Conservation (phyloP, 805 yeast genomes). For the Wickerhamomyces canadensis region DNA sequence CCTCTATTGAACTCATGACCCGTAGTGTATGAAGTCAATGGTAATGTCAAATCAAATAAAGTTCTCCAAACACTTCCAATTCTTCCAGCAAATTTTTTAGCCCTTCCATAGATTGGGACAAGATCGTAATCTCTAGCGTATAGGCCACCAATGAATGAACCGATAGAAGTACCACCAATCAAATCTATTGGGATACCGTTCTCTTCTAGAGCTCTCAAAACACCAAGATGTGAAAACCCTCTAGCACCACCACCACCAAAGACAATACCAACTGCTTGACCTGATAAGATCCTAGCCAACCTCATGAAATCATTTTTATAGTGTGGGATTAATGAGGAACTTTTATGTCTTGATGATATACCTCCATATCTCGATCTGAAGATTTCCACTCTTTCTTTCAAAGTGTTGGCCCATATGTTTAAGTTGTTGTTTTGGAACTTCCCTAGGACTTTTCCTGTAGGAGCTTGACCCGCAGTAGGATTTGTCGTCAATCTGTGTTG, state of each 20-base stretch:
- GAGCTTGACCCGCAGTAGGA: slow-evolving; percentile 8
- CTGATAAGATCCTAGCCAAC: slow-evolving; percentile 82
- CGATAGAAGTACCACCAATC: slow-evolving; percentile 95
- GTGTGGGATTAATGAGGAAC: slow-evolving; percentile 29
- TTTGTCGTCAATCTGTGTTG: slow-evolving; percentile 10
- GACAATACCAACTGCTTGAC: slow-evolving; percentile 90
- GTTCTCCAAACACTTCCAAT: slow-evolving; percentile 84
- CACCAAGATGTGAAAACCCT: slow-evolving; percentile 89
- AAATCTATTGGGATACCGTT: slow-evolving; percentile 91
- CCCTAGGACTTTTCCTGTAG: slow-evolving; percentile 8
- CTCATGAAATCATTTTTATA: slow-evolving; percentile 88
- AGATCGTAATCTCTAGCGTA: slow-evolving; percentile 90
- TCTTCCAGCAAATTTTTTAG: slow-evolving; percentile 80
- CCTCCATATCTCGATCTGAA: slow-evolving; percentile 26
- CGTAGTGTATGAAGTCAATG: slow-evolving; percentile 90
- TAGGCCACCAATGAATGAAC: slow-evolving; percentile 91
- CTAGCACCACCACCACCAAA: slow-evolving; percentile 98
- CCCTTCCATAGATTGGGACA: slow-evolving; percentile 86
- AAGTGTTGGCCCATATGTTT: slow-evolving; percentile 15
- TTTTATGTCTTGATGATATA: slow-evolving; percentile 22
- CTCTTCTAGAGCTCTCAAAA: slow-evolving; percentile 84
- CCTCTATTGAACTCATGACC: slow-evolving; percentile 98
- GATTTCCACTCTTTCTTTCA: slow-evolving; percentile 32
- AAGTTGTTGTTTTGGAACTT: slow-evolving; percentile 3
- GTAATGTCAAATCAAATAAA: slow-evolving; percentile 80